Evolutionary conservation across 352 stramenopile species (phyloP), one percentile per base, ranked within the genome.

Genomic region (Halophytophthora batemanensis): DNA sequence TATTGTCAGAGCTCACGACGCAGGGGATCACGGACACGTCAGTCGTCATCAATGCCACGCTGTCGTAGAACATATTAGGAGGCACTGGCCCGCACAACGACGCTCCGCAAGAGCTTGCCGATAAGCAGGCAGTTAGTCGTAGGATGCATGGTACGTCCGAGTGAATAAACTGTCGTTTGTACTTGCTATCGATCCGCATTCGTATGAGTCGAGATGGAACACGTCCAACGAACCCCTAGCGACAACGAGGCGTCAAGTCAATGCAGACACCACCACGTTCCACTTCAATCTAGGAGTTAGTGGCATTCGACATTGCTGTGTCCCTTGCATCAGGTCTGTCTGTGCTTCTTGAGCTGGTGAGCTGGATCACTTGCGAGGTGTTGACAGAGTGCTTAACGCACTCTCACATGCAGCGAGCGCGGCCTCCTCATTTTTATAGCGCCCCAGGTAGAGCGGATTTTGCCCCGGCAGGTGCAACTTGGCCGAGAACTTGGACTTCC

Each of bases 361-460:
- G 38, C 22, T 36, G 2, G 28, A n/a, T 63, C 28, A 82, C 53
- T 80, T 84, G 12, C 74, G 74, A 1, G 77, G 79, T 3, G 79
- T 86, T 7, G 69, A 74, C 39, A 88, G 77, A 39, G 66, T 64
- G 29, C 44, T 66, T 45, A 72, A 84, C 1, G 77, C 79, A 45
- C 54, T 75, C 34, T 90, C 77, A 28, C 77, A 90, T 2, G 74
- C 79, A 18, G 69, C 70, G 25, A 76, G 60, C 8, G 79, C 79
- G 2, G 79, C 74, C 5, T 69, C 73, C 66, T 87, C 72, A 29
- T 60, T 87, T 48, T 75, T 77, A 61, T 83, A 90, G 25, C 79
- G 64, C 2, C 79, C 79, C 5, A 90, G 45, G 34, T 90, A 88
- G 10, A 90, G 63, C 25, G 74, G 77, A 11, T 87, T 90, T 37